Base-by-base conservation (phyloP, 192 early-diverging fungal genomes). In the Coemansia sp. region DNA sequence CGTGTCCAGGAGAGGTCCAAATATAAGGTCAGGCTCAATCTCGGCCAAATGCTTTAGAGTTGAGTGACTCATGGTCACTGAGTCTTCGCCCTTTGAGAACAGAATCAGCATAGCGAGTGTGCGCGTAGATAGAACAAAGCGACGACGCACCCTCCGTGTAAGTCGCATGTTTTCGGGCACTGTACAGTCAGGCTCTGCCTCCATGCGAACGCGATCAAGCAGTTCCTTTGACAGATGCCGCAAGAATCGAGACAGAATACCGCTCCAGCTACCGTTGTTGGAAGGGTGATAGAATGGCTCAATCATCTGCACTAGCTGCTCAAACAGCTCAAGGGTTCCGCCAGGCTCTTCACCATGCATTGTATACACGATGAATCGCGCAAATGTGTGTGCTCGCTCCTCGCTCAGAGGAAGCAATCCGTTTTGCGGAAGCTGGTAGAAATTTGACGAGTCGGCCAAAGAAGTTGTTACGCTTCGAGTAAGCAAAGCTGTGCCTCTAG, bases 271-370 rank as follows among this genome's bases (percentile, higher is more conserved):
- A 4, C 95, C 95, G 60, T 81, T 78, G 78, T 98, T 98, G n/a
- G 91, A 92, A 12, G 95, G 95, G 69, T 98, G 92, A 59, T 82
- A 93, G 61, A 87, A 96, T 0, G 88, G 86, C 71, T 98, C 95
- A 23, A 86, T 84, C 45, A 92, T 91, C 57, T 87, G 89, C 50
- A 98, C 89, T 19, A 95, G 57, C 58, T 87, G 82, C 12, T 77
- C 67, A 42, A 98, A 80, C 57, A 87, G 83, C 30, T 80, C 61
- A 33, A 91, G 53, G 9, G 85, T 73, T 15, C 75, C 75, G 43
- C 74, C 68, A 9, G 79, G 67, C 7, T 74, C 77, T 30, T 84
- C 59, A 45, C 83, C 81, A 43, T 72, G 55, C 22, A 91, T 83
- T 3, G 93, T 92, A 69, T 85, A 88, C 27, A 95, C 84, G 44